These are phyloP conservation scores for Termitomyces sp. DNA, from an alignment of 768 basidiomycete species.

Conservation along the genomic window DNA sequence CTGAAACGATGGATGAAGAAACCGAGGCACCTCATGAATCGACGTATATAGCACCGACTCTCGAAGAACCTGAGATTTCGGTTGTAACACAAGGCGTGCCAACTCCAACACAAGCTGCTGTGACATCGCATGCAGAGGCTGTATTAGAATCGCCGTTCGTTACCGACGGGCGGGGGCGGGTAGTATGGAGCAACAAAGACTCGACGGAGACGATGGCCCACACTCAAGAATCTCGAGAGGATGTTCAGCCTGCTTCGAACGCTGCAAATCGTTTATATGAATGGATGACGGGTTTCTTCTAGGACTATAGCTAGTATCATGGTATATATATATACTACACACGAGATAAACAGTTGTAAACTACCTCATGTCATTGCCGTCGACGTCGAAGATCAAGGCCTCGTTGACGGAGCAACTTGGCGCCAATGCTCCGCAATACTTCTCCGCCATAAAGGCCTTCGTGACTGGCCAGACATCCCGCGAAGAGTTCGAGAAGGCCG, in stretches of 20 bases:
- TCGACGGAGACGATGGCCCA: slow-evolving; percentile 7
- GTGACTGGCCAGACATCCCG: slow-evolving; percentile 65
- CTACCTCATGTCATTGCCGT: slow-evolving; percentile 61
- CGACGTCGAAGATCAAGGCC: slow-evolving; percentile 65
- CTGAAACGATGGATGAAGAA: background rate
- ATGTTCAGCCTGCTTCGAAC: slow-evolving; percentile 4
- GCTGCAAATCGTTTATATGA: slow-evolving; percentile 17
- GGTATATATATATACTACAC: background rate
- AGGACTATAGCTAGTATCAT: background rate
- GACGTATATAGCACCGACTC: background rate
- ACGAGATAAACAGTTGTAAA: slow-evolving; percentile 6
- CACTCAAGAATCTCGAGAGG: slow-evolving; percentile 7
- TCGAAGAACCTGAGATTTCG: background rate
- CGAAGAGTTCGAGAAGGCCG: slow-evolving; percentile 67
- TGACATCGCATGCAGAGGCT: background rate
- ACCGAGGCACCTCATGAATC: background rate
- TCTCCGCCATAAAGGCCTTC: slow-evolving; percentile 58
- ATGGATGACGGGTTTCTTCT: slow-evolving; percentile 18
- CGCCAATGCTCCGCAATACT: slow-evolving; percentile 53
- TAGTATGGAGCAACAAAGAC: slow-evolving; percentile 35
- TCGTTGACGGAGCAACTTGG: slow-evolving; percentile 63
- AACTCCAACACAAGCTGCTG: background rate
- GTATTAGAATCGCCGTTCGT: slow-evolving; percentile 43
- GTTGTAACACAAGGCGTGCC: background rate
- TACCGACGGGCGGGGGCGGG: slow-evolving; percentile 61